phyloP scores from a whole-genome alignment of 2,329 filamentous ascomycete species.

The Beauveria varroae region DNA sequence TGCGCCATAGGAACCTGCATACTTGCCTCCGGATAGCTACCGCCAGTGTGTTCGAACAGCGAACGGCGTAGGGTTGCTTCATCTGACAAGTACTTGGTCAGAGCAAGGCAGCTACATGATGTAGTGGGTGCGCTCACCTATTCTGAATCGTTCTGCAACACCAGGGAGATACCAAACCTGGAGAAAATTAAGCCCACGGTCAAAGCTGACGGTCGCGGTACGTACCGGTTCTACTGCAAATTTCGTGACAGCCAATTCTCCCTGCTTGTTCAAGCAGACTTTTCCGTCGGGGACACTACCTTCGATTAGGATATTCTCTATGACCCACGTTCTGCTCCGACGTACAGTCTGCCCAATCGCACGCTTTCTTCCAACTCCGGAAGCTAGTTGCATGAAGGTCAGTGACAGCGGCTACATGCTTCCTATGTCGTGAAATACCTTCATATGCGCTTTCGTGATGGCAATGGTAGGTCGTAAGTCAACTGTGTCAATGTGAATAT shows the following conservation, averaged over 20 bases:
- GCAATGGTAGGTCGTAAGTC: slow-evolving; percentile 89
- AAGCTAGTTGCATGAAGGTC: slow-evolving; percentile 37
- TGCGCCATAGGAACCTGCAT: neutral
- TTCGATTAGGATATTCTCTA: neutral
- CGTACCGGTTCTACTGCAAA: slow-evolving; percentile 89
- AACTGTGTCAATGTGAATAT: slow-evolving; percentile 34
- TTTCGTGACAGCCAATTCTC: slow-evolving; percentile 90
- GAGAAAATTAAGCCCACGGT: slow-evolving; percentile 2
- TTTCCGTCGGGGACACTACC: slow-evolving; percentile 66
- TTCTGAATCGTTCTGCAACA: slow-evolving; percentile 87
- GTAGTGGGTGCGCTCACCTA: slow-evolving; percentile 43
- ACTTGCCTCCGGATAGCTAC: slow-evolving; percentile 77
- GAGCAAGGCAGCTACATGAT: neutral
- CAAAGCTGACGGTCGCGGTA: slow-evolving; percentile 30
- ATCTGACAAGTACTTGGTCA: slow-evolving; percentile 38
- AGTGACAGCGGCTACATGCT: neutral
- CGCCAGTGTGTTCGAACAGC: slow-evolving; percentile 91
- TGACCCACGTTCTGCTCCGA: slow-evolving; percentile 16
- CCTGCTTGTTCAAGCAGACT: slow-evolving; percentile 76
- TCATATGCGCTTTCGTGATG: slow-evolving; percentile 90
- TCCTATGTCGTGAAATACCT: slow-evolving; percentile 29
- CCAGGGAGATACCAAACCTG: slow-evolving; percentile 75
- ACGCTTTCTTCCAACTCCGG: slow-evolving; percentile 91
- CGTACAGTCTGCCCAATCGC: slow-evolving; percentile 62
- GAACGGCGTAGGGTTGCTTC: slow-evolving; percentile 80